Evolutionary conservation across 176 grass and related monocot species (phyloP), one percentile per base, ranked within the genome.

Genomic region (Triticum aestivum): DNA sequence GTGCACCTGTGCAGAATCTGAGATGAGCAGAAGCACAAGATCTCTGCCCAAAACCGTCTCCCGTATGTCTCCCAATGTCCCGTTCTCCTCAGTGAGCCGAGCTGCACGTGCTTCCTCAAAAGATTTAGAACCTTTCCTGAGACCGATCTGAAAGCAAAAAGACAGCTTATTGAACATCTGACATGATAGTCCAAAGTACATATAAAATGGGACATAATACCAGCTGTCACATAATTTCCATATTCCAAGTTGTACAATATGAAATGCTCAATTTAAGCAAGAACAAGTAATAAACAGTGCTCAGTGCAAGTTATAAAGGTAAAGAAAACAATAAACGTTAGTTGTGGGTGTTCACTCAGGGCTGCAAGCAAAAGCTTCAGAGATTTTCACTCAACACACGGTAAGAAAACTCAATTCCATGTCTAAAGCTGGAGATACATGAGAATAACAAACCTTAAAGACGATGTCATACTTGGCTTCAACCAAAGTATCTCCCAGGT

Each of bases 51-150:
- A 89, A 70, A 97, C 38, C 67, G 87, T 94, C 76, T 97, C 95
- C 87, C 85, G 94, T 37, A 97, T 97, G 69, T 94, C 92, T 32
- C 92, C 89, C 65, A 91, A 85, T 30, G 87, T 93, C 56, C 92
- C 92, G 65, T 54, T 97, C 82, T 95, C 89, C 89, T 95, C 87
- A 23, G 87, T 93, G 61, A 97, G 94, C 52, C 95, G 92, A 90
- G 91, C 87, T 6, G 78, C 82, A 81, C 87, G 84, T 74, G 91
- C 87, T 79, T 98, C 92, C 11, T 93, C 82, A 89, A 91, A 95
- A 52, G 87, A 98, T 32, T 84, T 88, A 75, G 91, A 97, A 52
- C 89, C 93, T 83, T 91, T 98, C 64, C 92, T 63, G 5, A 98
- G 83, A 75, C 91, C 92, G 91, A 95, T 93, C 87, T 98, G 72